These are phyloP conservation scores for Monosporascus sp. DNA, from an alignment of 2,329 filamentous ascomycete genomes.

Conservation along the genomic window DNA sequence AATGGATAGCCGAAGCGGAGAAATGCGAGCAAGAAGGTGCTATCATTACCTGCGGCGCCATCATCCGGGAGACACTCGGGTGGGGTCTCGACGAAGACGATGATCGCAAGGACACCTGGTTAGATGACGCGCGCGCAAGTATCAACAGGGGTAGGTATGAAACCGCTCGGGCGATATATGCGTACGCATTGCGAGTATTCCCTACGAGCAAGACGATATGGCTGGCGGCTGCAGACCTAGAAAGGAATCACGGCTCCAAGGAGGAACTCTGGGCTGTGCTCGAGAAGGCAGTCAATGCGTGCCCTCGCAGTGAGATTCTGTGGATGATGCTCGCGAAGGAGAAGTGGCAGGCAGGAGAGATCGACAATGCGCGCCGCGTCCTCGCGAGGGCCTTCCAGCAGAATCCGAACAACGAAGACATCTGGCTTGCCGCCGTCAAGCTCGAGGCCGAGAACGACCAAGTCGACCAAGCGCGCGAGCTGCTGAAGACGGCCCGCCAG, in stretches of 20 bases:
- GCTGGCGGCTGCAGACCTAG: constrained; percentile 85
- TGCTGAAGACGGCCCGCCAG: constrained; percentile 76
- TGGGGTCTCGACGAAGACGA: constrained; percentile 95
- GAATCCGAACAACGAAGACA: constrained; percentile 95
- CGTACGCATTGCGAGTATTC: constrained; percentile 85
- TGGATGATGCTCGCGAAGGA: constrained; percentile 97
- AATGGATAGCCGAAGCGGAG: constrained; percentile 94
- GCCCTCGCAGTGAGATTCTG: constrained; percentile 81
- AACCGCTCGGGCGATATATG: constrained; percentile 89
- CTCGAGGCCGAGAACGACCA: constrained; percentile 88
- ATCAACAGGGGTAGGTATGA: constrained; percentile 79
- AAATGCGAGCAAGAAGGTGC: constrained; percentile 91
- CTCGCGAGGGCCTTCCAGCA: constrained; percentile 88
- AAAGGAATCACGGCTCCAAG: constrained; percentile 80
- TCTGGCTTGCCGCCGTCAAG: constrained; percentile 94
- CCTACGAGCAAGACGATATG: constrained; percentile 82
- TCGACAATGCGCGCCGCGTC: constrained; percentile 80
- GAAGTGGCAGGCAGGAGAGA: constrained; percentile 83
- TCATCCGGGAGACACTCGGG: constrained; percentile 87
- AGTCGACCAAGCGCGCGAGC: constrained; percentile 72
- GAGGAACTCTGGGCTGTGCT: constrained; percentile 80
- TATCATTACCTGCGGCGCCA: constrained; percentile 77
- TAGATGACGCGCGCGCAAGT: constrained; percentile 82
- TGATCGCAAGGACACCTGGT: constrained; percentile 91
- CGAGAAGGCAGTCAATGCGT: constrained; percentile 90